Conservation (phyloP, 108 stramenopile genomes). For the Poteriospumella lacustris region DNA sequence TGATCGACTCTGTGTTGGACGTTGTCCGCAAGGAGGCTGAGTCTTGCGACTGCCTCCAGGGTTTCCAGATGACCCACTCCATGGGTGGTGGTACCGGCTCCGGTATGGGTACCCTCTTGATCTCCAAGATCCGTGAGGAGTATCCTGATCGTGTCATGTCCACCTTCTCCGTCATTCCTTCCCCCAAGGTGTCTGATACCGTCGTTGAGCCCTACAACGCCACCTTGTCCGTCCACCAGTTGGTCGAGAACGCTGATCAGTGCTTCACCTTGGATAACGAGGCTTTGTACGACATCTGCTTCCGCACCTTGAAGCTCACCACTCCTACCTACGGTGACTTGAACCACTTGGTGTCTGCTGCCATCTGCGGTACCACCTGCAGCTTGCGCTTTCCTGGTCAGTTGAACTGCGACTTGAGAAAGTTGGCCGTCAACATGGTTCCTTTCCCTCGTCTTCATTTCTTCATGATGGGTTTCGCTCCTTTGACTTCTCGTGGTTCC, state of each 20-base stretch:
- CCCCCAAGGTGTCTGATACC: constrained; percentile 62
- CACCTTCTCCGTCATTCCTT: constrained; percentile 36
- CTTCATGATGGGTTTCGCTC: constrained; percentile 72
- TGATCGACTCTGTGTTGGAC: constrained; percentile 29
- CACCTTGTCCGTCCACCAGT: constrained; percentile 29
- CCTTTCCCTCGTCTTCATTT: constrained; percentile 75
- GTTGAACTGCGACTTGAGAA: constrained; percentile 71
- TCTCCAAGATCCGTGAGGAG: constrained; percentile 36
- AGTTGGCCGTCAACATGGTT: constrained; percentile 71
- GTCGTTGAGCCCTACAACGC: constrained; percentile 76
- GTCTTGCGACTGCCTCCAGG: constrained; percentile 28
- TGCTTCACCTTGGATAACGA: constrained; percentile 40
- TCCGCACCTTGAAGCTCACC: constrained; percentile 69
- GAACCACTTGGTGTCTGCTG: constrained; percentile 69
- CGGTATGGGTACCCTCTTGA: constrained; percentile 35
- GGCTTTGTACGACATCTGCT: constrained; percentile 57
- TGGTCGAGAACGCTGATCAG: constrained; percentile 40
- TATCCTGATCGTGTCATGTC: constrained; percentile 31
- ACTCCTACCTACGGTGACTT: constrained; percentile 70
- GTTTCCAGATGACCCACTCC: constrained; percentile 37
- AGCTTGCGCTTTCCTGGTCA: constrained; percentile 71
- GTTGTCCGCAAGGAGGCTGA: constrained; percentile 32
- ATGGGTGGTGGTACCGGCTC: constrained; percentile 37
- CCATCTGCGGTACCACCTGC: constrained; percentile 69
- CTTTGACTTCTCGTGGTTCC: constrained; percentile 57